Base-by-base conservation (phyloP, 140 eudicot species). In the Flaveria floridana region DNA sequence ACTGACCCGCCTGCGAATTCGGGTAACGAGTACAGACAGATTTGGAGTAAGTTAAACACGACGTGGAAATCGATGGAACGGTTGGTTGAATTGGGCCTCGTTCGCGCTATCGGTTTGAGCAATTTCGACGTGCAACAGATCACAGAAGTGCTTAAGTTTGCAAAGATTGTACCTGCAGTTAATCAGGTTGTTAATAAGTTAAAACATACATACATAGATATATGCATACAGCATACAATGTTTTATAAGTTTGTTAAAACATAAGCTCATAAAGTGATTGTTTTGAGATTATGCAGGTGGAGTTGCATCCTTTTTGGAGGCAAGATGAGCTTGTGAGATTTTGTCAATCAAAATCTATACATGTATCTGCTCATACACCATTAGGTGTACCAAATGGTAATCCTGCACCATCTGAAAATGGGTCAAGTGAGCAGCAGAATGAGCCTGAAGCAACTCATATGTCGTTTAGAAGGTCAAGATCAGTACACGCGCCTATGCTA, bases 301-400 rank as follows among this genome's bases (percentile, higher is more conserved):
- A 86, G 76, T 74, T 86, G 70, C 90, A 86, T 78, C 90, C 90
- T 9, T 86, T 86, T 73, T 86, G 90, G 90, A 83, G 90, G 80
- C 90, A 86, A 86, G 87, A 86, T 28, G 87, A 86, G 59, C 87
- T 86, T 30, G 90, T 86, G 19, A 86, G 80, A 21, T 83, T 83
- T 39, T 86, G 90, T 80, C 85, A 83, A 72, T 86, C 90, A 65
- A 83, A 81, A 67, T 75, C 80, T 5, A 86, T 86, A 12, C 90
- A 86, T 78, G 90, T 86, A 58, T 86, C 90, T 57, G 90, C 90
- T 65, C 87, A 86, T 77, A 86, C 90, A 46, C 90, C 90, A 26
- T 78, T 86, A 80, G 90, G 90, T 26, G 87, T 83, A 70, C 90
- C 87, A 59, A 47, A 71, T 62, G 68, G 76, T 18, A 44, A 53